Base-by-base conservation (phyloP, 768 basidiomycete species). In the Suillus subluteus region DNA sequence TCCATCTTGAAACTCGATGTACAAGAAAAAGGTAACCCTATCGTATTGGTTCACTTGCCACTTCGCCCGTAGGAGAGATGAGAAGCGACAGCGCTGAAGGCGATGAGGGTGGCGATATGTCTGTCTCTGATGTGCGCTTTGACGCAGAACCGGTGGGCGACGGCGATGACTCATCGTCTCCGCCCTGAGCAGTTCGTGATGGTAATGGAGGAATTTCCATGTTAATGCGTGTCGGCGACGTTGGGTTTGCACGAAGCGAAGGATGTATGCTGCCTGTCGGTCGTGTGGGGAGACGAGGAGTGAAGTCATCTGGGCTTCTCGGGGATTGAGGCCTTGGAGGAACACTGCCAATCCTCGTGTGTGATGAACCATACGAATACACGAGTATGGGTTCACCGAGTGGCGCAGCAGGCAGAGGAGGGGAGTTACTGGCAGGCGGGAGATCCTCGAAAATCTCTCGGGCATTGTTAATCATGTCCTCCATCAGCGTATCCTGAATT, bases 251-350 rank as follows among this genome's bases (percentile, higher is more conserved):
- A 35, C 91, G 86, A 30, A 87, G 79, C 15, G 91, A 92, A 15
- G 92, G 92, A 69, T 94, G 92, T 63, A 94, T 94, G 72, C 92
- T 94, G 56, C 82, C 85, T 16, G 85, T 79, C 4, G 92, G 92
- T 35, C 90, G 86, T 6, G 84, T 72, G 8, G 92, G 92, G 26
- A 93, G 81, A 44, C 83, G 84, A 0, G 92, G 92, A 0, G 88
- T 84, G 69, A 94, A 94, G 75, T 94, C 92, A 70, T 89, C 87
- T 40, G 82, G 80, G 13, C 70, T 69, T 54, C 70, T 70, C 26
- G 75, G 72, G 11, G 73, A 73, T 16, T 68, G 63, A 13, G 71
- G 64, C 21, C 69, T 71, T 54, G 70, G 73, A 3, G 78, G 65
- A 48, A 91, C 81, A 59, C 74, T 90, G 9, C 84, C 77, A 21